Evolutionary conservation across 306 rosid genomes (phyloP).

Genomic region (Mimosa pudica): DNA sequence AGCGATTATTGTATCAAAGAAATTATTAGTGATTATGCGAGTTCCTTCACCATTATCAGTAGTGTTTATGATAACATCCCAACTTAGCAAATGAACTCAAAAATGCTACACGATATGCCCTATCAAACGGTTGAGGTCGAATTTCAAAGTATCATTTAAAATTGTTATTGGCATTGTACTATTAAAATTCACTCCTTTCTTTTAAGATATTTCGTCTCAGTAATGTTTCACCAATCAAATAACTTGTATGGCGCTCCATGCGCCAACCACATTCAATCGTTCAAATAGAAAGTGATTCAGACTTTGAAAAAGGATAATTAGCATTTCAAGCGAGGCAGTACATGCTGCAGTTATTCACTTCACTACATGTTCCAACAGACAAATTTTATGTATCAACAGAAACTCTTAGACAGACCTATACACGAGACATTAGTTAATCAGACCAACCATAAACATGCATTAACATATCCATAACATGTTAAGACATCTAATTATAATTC

Average conservation of each 20-base stretch:
- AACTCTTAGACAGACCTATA: neutral
- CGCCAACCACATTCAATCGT: neutral
- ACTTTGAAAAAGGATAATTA: constrained; percentile 12
- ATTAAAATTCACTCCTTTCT: neutral
- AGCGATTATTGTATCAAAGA: too few species aligned
- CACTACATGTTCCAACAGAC: constrained; percentile 34
- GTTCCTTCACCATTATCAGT: too few species aligned
- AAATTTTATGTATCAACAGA: neutral
- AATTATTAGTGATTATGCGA: neutral
- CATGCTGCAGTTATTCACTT: constrained; percentile 14
- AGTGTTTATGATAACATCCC: too few species aligned
- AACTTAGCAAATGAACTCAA: too few species aligned
- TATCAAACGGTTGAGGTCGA: too few species aligned
- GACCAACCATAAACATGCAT: neutral
- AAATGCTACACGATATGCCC: too few species aligned
- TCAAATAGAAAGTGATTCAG: neutral
- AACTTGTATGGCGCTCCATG: neutral
- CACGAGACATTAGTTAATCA: neutral
- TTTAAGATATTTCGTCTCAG: neutral
- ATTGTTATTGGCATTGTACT: neutral
- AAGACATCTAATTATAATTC: neutral
- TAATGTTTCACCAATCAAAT: too few species aligned
- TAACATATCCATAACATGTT: neutral
- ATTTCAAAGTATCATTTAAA: neutral
- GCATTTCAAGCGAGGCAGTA: constrained; percentile 24